A percentile compares a stretch with the other conserved stretches of the same genome.
These are phyloP conservation scores for Suillus plorans DNA, from an alignment of 768 basidiomycete genomes.

Conservation along the genomic window DNA sequence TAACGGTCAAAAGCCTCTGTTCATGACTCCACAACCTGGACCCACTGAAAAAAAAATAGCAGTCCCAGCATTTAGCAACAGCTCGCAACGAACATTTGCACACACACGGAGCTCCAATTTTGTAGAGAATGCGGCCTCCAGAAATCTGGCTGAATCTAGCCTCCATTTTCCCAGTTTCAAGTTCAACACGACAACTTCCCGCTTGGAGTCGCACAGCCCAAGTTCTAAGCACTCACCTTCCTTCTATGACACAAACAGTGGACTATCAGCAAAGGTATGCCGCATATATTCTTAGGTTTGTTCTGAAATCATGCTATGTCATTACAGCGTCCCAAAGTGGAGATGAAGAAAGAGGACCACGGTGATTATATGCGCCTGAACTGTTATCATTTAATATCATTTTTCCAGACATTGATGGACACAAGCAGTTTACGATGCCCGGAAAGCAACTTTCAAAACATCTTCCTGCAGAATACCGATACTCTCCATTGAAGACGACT, in stretches of 20 bases:
- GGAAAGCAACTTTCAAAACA: slow-evolving; percentile 1
- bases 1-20: slow-evolving; percentile 1
- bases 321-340: background rate
- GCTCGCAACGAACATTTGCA: slow-evolving; percentile 13
- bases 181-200: slow-evolving; percentile 10
- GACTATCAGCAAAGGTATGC: slow-evolving; percentile 14
- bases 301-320: too few species aligned
- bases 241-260: slow-evolving; percentile 3
- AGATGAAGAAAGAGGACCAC: slow-evolving; percentile 10
- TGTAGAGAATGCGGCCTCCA: slow-evolving; percentile 7
- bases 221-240: slow-evolving; percentile 6
- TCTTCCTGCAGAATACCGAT: slow-evolving; percentile 12
- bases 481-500: slow-evolving; percentile 4
- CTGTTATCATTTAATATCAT: background rate
- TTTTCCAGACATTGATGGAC: slow-evolving; percentile 12
- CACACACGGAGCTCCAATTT: slow-evolving; percentile 11
- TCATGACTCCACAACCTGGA: background rate
- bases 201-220: slow-evolving; percentile 14
- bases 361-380: slow-evolving; percentile 25
- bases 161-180: slow-evolving; percentile 11
- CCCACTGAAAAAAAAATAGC: background rate
- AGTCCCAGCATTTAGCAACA: slow-evolving; percentile 6
- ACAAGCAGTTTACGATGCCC: slow-evolving; percentile 5
- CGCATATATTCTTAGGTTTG: background rate
- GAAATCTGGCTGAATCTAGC: slow-evolving; percentile 7